phyloP scores from a whole-genome alignment of 306 rosid genomes.

The Vachellia collinsii region DNA sequence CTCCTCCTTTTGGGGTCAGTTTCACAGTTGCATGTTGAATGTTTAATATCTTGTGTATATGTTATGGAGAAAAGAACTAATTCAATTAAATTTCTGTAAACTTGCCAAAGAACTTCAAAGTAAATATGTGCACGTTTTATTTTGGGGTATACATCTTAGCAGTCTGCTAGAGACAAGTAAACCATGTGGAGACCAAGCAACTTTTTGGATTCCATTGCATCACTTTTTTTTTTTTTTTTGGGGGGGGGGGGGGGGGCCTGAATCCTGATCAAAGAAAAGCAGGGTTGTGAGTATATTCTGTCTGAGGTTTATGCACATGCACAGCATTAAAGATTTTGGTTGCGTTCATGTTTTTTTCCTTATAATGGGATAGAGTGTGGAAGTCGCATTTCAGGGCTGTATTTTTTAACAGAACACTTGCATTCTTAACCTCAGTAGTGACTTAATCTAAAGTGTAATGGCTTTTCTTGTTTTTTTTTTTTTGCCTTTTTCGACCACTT shows the following conservation, averaged over 20 bases:
- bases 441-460: not conserved
- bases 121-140: not conserved
- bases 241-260: too few relatives aligned
- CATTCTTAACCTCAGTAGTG: not conserved
- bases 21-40: slow-evolving; percentile 19
- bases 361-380: not conserved
- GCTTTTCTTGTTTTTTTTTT: not conserved
- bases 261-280: not conserved
- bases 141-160: slow-evolving; percentile 9
- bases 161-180: slow-evolving; percentile 17
- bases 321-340: not conserved
- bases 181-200: not conserved
- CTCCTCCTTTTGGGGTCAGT: not conserved
- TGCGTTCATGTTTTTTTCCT: not conserved
- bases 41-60: slow-evolving; percentile 10
- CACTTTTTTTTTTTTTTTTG: too few relatives aligned
- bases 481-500: not conserved
- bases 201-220: slow-evolving; percentile 3
- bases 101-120: slow-evolving; percentile 3
- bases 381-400: not conserved
- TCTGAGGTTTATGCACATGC: not conserved
- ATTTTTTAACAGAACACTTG: not conserved
- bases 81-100: slow-evolving; percentile 2
- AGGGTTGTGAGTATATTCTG: not conserved
- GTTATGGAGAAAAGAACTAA: slow-evolving; percentile 3